These are phyloP conservation scores for Fragilariopsis cylindrus DNA, from an alignment of 108 stramenopile species.

Conservation along the genomic window DNA sequence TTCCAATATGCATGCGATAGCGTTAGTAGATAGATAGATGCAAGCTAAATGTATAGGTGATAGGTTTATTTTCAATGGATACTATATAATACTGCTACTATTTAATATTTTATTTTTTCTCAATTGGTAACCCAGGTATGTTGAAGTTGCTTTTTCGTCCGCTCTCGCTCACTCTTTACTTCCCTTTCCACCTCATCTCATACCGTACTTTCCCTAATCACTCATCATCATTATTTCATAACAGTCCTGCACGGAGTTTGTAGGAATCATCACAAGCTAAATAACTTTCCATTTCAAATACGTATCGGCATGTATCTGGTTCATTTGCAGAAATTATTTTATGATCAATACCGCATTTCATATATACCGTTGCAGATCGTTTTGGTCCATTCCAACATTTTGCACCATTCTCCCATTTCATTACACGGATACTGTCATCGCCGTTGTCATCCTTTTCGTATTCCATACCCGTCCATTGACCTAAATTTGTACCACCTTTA, in stretches of 20 bases:
- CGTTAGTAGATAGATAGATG: too few species aligned
- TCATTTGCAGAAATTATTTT: conserved; percentile 76
- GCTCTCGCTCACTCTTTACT: too few species aligned
- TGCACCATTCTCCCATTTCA: conserved; percentile 65
- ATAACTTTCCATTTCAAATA: conserved; percentile 75
- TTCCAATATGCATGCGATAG: too few species aligned
- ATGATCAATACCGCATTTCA: conserved; percentile 73
- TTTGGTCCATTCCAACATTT: conserved; percentile 87
- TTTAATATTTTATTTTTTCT: too few species aligned
- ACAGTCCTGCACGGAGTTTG: conserved; percentile 32
- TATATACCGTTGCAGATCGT: conserved; percentile 63
- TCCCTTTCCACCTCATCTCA: too few species aligned
- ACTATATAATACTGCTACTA: too few species aligned
- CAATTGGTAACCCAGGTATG: too few species aligned
- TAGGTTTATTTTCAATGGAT: too few species aligned
- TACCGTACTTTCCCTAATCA: too few species aligned
- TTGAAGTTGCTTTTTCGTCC: too few species aligned
- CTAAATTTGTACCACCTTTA: conserved; percentile 55
- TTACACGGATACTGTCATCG: conserved; percentile 39
- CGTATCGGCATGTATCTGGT: conserved; percentile 83
- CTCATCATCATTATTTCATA: background rate
- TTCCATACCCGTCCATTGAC: conserved; percentile 45
- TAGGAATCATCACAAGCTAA: conserved; percentile 77
- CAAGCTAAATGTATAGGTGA: too few species aligned
- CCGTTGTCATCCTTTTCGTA: conserved; percentile 26